Evolutionary conservation across 345 rosid species (phyloP), one percentile per base, ranked within the genome.

Genomic region (Brassica incana): DNA sequence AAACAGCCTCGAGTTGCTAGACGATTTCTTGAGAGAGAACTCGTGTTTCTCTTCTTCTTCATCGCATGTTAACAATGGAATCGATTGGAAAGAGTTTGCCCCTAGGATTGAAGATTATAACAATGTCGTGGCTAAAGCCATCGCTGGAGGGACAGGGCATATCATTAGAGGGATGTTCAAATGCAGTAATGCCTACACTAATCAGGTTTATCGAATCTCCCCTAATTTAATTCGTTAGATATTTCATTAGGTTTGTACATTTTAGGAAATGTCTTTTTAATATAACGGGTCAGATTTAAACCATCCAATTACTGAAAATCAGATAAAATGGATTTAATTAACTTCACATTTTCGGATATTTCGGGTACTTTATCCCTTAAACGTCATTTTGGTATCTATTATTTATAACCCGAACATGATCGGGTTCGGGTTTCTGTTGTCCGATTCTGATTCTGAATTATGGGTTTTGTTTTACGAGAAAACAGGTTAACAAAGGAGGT

Each of bases 91-190:
- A 73, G 92, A 90, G 85, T 91, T 89, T 85, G 98, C 98, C 50
- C 99, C 97, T 0, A 90, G 15, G 67, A 83, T 95, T 66, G 92
- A 89, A 40, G 85, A 87, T 77, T 95, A 95, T 67, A 90, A 93
- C 64, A 88, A 80, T 65, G 32, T 91, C 80, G 81, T 93, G 68
- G 93, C 98, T 18, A 88, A 81, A 87, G 98, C 95, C 3, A 92
- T 92, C 32, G 98, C 97, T 0, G 98, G 92, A 72, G 98, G 98
- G 5, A 95, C 96, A n/a, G 97, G 98, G n/a, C 98, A 91, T 73
- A 87, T 95, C 61, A 90, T 92, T 27, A 88, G 84, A 63, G 98
- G 98, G 16, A 92, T 95, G 72, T 95, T 95, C 76, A 87, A 54
- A 66, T 90, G 95, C 76, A 91, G 90, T 78, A 90, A 92, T 82